These are phyloP conservation scores for Ceriops tagal DNA, from an alignment of 345 rosid genomes.

Conservation along the genomic window DNA sequence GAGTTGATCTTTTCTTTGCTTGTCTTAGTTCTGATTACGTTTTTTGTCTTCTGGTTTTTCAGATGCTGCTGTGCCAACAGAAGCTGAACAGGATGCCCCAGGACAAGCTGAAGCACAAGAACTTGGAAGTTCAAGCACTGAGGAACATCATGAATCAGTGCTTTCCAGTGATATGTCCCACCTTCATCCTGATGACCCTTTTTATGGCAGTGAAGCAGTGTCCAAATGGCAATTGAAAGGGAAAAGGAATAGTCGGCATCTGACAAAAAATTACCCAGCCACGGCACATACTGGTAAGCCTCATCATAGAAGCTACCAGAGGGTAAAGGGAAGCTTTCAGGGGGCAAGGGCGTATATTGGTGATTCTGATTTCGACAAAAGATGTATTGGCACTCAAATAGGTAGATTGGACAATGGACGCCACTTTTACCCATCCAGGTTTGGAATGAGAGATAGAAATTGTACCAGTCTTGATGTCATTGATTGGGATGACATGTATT, in stretches of 20 bases:
- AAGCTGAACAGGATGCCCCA: slow-evolving; percentile 28
- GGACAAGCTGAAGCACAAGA: slow-evolving; percentile 45
- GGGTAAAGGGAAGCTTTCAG: slow-evolving; percentile 36
- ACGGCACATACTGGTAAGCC: slow-evolving; percentile 32
- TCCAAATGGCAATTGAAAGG: slow-evolving; percentile 93
- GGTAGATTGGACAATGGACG: slow-evolving; percentile 31
- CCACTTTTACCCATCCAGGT: slow-evolving; percentile 39
- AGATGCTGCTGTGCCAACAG: slow-evolving; percentile 34
- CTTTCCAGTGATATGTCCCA: slow-evolving; percentile 60
- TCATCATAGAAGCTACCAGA: slow-evolving; percentile 38
- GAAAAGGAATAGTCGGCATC: slow-evolving; percentile 73
- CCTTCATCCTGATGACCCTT: slow-evolving; percentile 45
- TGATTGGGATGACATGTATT: slow-evolving; percentile 56
- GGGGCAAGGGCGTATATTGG: slow-evolving; percentile 43
- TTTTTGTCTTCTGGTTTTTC: slow-evolving; percentile 12
- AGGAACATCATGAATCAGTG: slow-evolving; percentile 66
- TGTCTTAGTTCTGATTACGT: slow-evolving; percentile 10
- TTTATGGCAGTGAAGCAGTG: slow-evolving; percentile 51
- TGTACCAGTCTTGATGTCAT: slow-evolving; percentile 30
- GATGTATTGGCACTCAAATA: slow-evolving; percentile 39
- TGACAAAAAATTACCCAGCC: slow-evolving; percentile 45
- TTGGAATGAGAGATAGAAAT: slow-evolving; percentile 39
- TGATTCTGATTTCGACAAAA: slow-evolving; percentile 44
- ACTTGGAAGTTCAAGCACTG: slow-evolving; percentile 67
- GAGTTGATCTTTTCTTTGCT: not conserved